Percentiles rank a stretch among this genome's conserved stretches.
These are phyloP conservation scores for Alternaria burnsii DNA, from an alignment of 2,329 filamentous ascomycete species.

Conservation along the genomic window DNA sequence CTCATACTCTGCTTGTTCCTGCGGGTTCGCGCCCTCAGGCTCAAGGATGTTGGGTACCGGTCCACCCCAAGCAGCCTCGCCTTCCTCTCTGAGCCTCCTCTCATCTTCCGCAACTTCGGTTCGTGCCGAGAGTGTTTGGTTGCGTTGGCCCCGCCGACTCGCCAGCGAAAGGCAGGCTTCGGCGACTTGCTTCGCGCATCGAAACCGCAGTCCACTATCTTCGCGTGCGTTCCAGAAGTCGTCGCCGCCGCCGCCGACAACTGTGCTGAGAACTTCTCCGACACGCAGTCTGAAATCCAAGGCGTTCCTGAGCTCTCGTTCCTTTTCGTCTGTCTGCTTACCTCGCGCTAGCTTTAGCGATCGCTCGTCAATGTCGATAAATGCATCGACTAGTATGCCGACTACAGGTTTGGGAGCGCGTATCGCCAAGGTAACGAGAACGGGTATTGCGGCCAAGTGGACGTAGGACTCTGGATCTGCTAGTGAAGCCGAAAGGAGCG, in stretches of 20 bases:
- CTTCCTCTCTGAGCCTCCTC: slow-evolving; percentile 59
- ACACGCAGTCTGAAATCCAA: slow-evolving; percentile 73
- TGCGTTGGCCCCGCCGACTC: slow-evolving; percentile 68
- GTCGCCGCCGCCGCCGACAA: slow-evolving; percentile 27
- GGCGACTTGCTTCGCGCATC: slow-evolving; percentile 50
- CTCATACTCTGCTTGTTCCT: slow-evolving; percentile 53
- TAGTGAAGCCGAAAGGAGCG: slow-evolving; percentile 71
- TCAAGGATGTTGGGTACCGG: slow-evolving; percentile 52
- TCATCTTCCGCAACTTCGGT: slow-evolving; percentile 61
- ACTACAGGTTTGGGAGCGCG: slow-evolving; percentile 70
- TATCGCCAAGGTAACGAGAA: slow-evolving; percentile 68
- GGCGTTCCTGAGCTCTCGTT: slow-evolving; percentile 39
- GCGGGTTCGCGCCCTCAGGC: slow-evolving; percentile 35
- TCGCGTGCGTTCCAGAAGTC: slow-evolving; percentile 26
- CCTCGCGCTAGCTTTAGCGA: slow-evolving; percentile 32
- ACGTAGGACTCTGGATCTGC: slow-evolving; percentile 76
- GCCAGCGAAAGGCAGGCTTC: slow-evolving; percentile 70
- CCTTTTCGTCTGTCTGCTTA: slow-evolving; percentile 29
- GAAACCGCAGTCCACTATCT: slow-evolving; percentile 7
- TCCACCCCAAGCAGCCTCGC: slow-evolving; percentile 65
- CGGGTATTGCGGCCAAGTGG: slow-evolving; percentile 71
- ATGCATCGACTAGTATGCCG: slow-evolving; percentile 71
- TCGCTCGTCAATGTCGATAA: slow-evolving; percentile 68
- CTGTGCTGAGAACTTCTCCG: slow-evolving; percentile 62
- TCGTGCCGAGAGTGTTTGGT: slow-evolving; percentile 67